Base-by-base conservation (phyloP, 2,329 filamentous ascomycete genomes). In the Nemania serpens region DNA sequence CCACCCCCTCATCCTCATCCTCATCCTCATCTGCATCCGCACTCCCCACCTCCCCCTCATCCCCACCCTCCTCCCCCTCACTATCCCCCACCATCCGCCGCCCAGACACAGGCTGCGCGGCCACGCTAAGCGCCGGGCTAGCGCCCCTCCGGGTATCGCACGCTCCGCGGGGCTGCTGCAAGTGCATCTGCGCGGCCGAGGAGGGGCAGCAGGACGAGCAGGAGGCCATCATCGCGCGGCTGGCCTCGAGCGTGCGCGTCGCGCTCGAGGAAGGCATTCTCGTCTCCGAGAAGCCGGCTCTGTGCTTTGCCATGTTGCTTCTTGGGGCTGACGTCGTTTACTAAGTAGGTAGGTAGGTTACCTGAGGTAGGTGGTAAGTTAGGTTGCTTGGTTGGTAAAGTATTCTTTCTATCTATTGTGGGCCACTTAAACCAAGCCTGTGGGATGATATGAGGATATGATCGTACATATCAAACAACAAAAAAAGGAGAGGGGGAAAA, bases 231-330 rank as follows among this genome's bases (percentile, higher is more conserved):
- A 33, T 68, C 10, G 45, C 22, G 13, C 50, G 57, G 10, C n/a
- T 68, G 29, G 57, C 42, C 2, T 17, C 17, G 7, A 61, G 22
- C 13, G 43, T 59, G n/a, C 39, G 34, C 4, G 20, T 42, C 15
- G 67, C 67, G 9, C 17, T 69, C 2, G 7, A 33, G 7, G 62
- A 64, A 54, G 47, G 53, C 3, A 61, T 64, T 4, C 3, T 70
- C 2, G 61, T 65, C 12, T 36, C 22, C 5, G 67, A 70, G 48
- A 69, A 69, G 60, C 66, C 63, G 2, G 63, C 58, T 9, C 18
- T 59, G 1, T 56, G 41, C 1, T 58, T 70, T 11, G 67, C 68
- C 1, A 62, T 64, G 65, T 10, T 69, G 6, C 55, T 70, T 0
- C 59, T 70, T 6, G 65, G 66, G 1, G 65, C 36, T 1, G 45